These are phyloP conservation scores for Echites panduratus DNA, from an alignment of 257 asterid genomes.

Conservation along the genomic window DNA sequence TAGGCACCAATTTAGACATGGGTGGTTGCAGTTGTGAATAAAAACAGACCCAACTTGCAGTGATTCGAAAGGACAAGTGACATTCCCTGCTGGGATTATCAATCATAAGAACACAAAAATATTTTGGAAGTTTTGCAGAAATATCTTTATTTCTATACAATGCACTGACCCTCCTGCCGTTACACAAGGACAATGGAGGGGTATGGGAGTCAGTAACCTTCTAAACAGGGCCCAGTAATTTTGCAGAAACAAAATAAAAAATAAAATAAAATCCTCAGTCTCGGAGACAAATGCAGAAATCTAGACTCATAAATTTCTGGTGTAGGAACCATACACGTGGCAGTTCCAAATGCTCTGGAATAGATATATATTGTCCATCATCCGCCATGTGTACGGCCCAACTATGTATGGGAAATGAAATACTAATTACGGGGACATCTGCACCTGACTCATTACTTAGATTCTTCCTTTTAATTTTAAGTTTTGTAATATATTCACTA, in stretches of 20 bases:
- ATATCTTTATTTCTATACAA: background rate
- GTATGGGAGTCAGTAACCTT: background rate
- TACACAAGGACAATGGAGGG: background rate
- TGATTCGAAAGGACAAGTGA: background rate
- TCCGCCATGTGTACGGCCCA: conserved; percentile 7
- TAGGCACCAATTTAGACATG: background rate
- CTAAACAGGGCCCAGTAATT: conserved; percentile 8
- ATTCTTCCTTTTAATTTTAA: too few relatives aligned
- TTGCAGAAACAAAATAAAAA: background rate
- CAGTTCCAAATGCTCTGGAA: background rate
- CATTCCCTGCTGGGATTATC: background rate
- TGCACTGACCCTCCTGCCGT: background rate
- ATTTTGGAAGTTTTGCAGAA: background rate
- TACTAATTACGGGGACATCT: too few relatives aligned
- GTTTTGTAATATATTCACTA: too few relatives aligned
- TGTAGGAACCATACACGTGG: conserved; percentile 1
- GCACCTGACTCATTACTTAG: too few relatives aligned
- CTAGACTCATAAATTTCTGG: background rate
- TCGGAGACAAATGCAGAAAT: background rate
- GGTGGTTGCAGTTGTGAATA: background rate
- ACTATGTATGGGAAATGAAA: background rate
- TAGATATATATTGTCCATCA: background rate
- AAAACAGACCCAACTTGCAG: background rate
- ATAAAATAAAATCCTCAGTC: background rate
- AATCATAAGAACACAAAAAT: too few relatives aligned